Base-by-base conservation (phyloP, 257 asterid species). In the Linaria vulgaris region DNA sequence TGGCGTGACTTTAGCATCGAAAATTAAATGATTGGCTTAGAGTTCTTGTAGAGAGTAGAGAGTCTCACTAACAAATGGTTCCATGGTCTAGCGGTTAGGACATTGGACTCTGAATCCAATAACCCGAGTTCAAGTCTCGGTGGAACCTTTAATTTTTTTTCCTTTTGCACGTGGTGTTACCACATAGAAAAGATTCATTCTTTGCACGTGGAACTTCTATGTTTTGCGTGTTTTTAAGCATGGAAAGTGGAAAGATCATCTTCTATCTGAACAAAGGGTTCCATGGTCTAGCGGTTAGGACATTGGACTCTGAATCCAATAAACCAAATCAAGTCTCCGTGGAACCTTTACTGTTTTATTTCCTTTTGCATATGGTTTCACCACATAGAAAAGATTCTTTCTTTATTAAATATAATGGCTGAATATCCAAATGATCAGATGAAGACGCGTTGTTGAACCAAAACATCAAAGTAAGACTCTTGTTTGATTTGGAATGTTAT, bases 271-370 rank as follows among this genome's bases (percentile, higher is more conserved):
- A 24, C 44, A 25, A 16, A 0, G 5, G 82, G 85, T 83, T 84
- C 87, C 78, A 83, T 81, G 87, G 94, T 83, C 88, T 83, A 83
- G 94, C 56, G 88, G 88, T 82, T 16, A 87, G 94, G 95, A 87
- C 85, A 80, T 87, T 87, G 90, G 94, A 85, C 87, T 83, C 87
- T 81, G 88, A 88, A 85, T 85, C 87, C 83, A 88, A 83, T 85
- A 87, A 79, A 84, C 87, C 91, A 85, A 81, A 89, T 83, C 94
- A 81, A 85, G 53, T 88, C 84, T 85, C 84, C 84, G 91, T 85
- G 78, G 87, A n/a, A n/a, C n/a, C n/a, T n/a, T n/a, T n/a, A n/a
- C n/a, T n/a, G n/a, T n/a, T n/a, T n/a, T n/a, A n/a, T n/a, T n/a
- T n/a, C n/a, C n/a, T n/a, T n/a, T n/a, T n/a, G n/a, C n/a, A n/a